phyloP scores from a whole-genome alignment of 2,329 filamentous ascomycete species.

The Dryadomyces sulphureus region DNA sequence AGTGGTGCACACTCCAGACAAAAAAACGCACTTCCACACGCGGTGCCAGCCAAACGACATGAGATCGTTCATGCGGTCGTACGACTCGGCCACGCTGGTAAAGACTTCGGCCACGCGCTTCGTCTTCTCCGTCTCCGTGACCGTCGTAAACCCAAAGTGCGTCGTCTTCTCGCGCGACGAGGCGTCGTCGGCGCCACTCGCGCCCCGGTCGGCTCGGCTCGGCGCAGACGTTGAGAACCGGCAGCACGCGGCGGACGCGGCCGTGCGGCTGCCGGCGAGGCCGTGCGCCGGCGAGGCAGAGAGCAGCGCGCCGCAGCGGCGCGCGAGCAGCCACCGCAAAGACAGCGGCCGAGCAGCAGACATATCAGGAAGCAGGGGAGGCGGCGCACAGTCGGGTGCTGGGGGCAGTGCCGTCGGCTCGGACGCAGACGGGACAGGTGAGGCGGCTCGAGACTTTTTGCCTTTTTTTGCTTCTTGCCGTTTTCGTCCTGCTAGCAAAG shows the following conservation, averaged over 20 bases:
- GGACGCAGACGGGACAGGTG: too few species aligned
- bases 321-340: neutral
- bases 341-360: neutral
- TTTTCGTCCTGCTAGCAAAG: too few species aligned
- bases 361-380: neutral
- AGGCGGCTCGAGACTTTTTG: too few species aligned
- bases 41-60: conserved; percentile 98
- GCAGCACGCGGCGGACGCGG: too few species aligned
- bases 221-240: neutral
- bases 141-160: conserved; percentile 82
- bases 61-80: conserved; percentile 97
- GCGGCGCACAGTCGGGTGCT: too few species aligned
- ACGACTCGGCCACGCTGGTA: conserved; percentile 83
- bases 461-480: too few species aligned
- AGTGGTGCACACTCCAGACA: neutral
- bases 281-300: too few species aligned
- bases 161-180: conserved; percentile 31
- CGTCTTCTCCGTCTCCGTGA: conserved; percentile 65
- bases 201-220: too few species aligned
- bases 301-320: neutral
- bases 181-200: too few species aligned
- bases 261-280: neutral
- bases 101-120: conserved; percentile 71
- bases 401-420: too few species aligned
- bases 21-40: conserved; percentile 59